These are phyloP conservation scores for Aspergillus conjunctus DNA, from an alignment of 495 filamentous ascomycete species.

Conservation along the genomic window DNA sequence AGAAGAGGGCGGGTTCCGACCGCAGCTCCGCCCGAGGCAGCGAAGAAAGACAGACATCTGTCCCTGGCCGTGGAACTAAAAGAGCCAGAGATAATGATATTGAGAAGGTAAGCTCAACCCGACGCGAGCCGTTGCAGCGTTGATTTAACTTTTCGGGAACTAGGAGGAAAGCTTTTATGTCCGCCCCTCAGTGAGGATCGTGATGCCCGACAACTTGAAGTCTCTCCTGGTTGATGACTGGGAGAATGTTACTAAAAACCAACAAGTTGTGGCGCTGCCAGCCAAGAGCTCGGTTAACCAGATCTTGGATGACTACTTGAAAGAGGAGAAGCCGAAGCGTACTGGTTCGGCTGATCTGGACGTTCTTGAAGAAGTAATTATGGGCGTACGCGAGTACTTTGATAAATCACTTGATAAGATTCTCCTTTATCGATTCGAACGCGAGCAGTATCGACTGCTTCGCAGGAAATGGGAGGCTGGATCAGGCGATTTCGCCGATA, in stretches of 20 bases:
- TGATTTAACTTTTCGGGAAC: slow-evolving; percentile 4
- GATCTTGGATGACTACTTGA: slow-evolving; percentile 78
- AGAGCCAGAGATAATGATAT: slow-evolving; percentile 79
- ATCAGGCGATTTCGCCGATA: slow-evolving; percentile 61
- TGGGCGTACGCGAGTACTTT: slow-evolving; percentile 88
- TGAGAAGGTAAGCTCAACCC: slow-evolving; percentile 68
- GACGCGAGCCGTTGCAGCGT: neutral
- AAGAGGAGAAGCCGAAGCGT: slow-evolving; percentile 68
- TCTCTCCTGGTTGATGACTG: slow-evolving; percentile 93
- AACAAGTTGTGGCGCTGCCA: slow-evolving; percentile 81
- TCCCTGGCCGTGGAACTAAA: slow-evolving; percentile 67
- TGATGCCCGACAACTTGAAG: slow-evolving; percentile 82
- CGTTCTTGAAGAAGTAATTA: slow-evolving; percentile 83
- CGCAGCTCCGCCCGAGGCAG: slow-evolving; percentile 79
- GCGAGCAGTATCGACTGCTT: slow-evolving; percentile 77
- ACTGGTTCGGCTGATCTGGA: slow-evolving; percentile 67
- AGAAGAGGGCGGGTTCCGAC: slow-evolving; percentile 70
- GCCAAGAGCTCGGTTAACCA: slow-evolving; percentile 69
- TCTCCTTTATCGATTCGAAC: slow-evolving; percentile 89
- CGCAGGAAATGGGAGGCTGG: slow-evolving; percentile 60
- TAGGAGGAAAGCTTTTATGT: slow-evolving; percentile 85
- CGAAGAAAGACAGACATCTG: slow-evolving; percentile 77
- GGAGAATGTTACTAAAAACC: slow-evolving; percentile 96
- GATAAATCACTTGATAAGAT: slow-evolving; percentile 82
- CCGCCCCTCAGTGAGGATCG: slow-evolving; percentile 78